A percentile compares a stretch with the other conserved stretches of the same genome.
Evolutionary conservation across 2,329 filamentous ascomycete species (phyloP).

Genomic region (Fusarium palustre): DNA sequence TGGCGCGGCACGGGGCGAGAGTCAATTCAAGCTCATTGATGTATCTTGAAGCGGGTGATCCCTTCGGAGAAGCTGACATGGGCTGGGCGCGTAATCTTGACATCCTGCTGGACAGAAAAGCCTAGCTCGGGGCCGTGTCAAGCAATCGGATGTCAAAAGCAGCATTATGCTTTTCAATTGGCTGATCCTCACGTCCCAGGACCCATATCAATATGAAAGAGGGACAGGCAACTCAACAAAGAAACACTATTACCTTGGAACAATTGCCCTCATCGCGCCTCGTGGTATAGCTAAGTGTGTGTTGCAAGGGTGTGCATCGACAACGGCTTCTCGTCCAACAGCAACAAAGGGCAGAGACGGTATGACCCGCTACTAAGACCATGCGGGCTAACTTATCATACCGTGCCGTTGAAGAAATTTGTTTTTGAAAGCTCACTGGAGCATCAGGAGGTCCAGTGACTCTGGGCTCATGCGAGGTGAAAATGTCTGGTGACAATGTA

Average conservation of each 20-base stretch:
- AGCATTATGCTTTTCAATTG: conserved; percentile 56
- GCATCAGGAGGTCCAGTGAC: conserved; percentile 59
- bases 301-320: conserved; percentile 30
- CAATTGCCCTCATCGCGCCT: background rate
- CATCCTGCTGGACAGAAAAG: conserved; percentile 59
- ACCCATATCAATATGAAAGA: conserved; percentile 38
- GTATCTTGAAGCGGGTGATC: conserved; percentile 24
- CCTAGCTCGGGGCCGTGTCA: conserved; percentile 55
- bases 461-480: conserved; percentile 58
- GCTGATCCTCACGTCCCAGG: conserved; percentile 37
- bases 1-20: conserved; percentile 54
- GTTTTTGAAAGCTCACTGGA: conserved; percentile 54
- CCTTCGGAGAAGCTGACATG: conserved; percentile 45
- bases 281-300: conserved; percentile 17
- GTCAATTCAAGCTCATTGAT: conserved; percentile 36
- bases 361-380: conserved; percentile 35
- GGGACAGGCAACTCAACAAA: conserved; percentile 24
- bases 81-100: conserved; percentile 65
- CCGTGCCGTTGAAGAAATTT: conserved; percentile 32
- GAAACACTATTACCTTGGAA: conserved; percentile 12
- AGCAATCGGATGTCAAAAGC: conserved; percentile 62
- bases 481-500: conserved; percentile 43
- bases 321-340: conserved; percentile 7
- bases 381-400: conserved; percentile 37
- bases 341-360: conserved; percentile 22